A percentile compares a stretch with the other conserved stretches of the same genome.
Conservation (phyloP, 805 yeast genomes). For the Hanseniaspora lachancei region DNA sequence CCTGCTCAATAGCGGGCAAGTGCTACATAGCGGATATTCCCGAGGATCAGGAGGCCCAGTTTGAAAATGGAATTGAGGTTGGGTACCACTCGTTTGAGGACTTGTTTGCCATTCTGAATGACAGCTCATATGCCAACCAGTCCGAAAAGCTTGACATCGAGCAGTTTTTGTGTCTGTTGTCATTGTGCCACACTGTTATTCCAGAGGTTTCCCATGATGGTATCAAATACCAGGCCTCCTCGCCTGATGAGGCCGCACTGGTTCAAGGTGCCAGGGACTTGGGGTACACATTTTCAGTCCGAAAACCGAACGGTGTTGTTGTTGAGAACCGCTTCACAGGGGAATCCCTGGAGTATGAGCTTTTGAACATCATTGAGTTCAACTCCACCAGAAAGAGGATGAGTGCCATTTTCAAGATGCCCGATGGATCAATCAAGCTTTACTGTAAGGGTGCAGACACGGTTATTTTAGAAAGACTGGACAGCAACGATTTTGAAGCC, state of each 20-base stretch:
- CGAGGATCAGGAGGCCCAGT: constrained; percentile 66
- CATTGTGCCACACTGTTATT: constrained; percentile 94
- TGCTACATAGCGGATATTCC: constrained; percentile 83
- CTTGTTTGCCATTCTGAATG: constrained; percentile 35
- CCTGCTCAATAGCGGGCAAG: constrained; percentile 84
- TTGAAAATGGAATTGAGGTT: constrained; percentile 65
- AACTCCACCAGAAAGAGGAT: constrained; percentile 95
- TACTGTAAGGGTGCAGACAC: constrained; percentile 98
- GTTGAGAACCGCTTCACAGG: constrained; percentile 42
- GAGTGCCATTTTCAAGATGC: constrained; percentile 89
- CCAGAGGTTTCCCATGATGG: constrained; percentile 66
- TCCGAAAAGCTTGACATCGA: constrained; percentile 42
- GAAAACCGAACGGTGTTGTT: constrained; percentile 73
- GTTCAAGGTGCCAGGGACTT: constrained; percentile 90
- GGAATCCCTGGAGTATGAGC: constrained; percentile 48
- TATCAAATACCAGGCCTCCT: constrained; percentile 93
- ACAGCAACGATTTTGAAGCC: constrained; percentile 30
- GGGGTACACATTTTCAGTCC: constrained; percentile 71
- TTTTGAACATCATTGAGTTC: constrained; percentile 86
- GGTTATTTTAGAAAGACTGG: constrained; percentile 76
- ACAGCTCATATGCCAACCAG: constrained; percentile 26
- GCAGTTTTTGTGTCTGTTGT: constrained; percentile 68
- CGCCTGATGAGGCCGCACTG: constrained; percentile 97
- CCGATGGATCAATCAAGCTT: constrained; percentile 79
- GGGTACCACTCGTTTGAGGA: constrained; percentile 66